Evolutionary conservation across 139 green algal genomes (phyloP).

Genomic region (Chlamydomonas eustigma): DNA sequence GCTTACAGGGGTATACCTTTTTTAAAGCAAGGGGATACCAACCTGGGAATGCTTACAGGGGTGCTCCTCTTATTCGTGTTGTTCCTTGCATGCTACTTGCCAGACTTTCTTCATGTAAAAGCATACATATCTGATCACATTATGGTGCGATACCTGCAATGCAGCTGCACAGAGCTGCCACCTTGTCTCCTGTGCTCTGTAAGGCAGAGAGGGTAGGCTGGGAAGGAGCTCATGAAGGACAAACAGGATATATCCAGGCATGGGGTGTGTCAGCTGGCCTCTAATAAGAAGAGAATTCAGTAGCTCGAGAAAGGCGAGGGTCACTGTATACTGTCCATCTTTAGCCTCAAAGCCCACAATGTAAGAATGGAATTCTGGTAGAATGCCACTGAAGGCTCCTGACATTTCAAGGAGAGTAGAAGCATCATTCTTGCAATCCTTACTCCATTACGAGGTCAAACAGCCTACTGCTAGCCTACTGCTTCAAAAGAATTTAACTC

Average conservation of each 20-base stretch:
- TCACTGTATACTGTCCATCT: background rate
- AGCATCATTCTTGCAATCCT: too few relatives aligned
- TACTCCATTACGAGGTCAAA: too few relatives aligned
- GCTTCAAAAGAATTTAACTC: too few relatives aligned
- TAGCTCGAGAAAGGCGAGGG: constrained; percentile 8
- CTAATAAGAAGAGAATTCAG: background rate
- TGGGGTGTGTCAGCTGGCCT: background rate
- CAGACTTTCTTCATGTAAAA: too few relatives aligned
- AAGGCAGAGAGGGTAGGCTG: background rate
- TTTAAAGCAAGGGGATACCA: too few relatives aligned
- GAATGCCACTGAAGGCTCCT: background rate
- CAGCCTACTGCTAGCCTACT: too few relatives aligned
- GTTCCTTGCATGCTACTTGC: too few relatives aligned
- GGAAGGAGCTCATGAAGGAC: constrained; percentile 16
- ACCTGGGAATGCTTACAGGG: too few relatives aligned
- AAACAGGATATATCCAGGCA: background rate
- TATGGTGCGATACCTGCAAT: background rate
- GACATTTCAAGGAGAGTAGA: too few relatives aligned
- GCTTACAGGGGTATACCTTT: too few relatives aligned
- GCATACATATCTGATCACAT: too few relatives aligned
- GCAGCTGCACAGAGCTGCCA: background rate
- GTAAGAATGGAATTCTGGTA: constrained; percentile 2
- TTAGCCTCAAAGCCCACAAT: background rate
- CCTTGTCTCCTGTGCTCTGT: background rate
- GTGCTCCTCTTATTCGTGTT: too few relatives aligned